Percentiles rank a stretch among this genome's conserved stretches.
phyloP scores from a whole-genome alignment of 225 moss, liverwort and hornwort species.

The Takakia lepidozioides region DNA sequence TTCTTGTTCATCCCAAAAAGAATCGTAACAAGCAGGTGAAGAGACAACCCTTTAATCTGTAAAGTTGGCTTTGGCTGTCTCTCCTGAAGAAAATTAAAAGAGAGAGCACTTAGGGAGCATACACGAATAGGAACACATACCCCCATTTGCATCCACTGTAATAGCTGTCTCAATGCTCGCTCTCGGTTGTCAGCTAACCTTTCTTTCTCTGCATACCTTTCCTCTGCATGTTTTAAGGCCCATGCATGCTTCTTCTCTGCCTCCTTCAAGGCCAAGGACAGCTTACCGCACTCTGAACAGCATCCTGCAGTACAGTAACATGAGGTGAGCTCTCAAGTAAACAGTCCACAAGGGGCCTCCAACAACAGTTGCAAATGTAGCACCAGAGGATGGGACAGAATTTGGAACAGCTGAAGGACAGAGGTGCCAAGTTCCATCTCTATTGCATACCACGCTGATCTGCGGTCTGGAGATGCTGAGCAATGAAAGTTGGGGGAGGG shows the following conservation, averaged over 20 bases:
- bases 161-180: slow-evolving; percentile 48
- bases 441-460: no score
- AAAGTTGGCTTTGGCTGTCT: neutral
- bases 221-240: slow-evolving; percentile 46
- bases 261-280: slow-evolving; percentile 46
- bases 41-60: neutral
- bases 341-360: no score
- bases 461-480: no score
- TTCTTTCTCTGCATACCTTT: slow-evolving; percentile 3
- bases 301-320: slow-evolving; percentile 20
- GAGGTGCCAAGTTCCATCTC: no score
- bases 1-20: no score
- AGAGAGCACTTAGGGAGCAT: no score
- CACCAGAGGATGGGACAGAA: no score
- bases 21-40: neutral
- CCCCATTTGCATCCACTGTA: slow-evolving; percentile 45
- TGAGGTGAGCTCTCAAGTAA: no score
- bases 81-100: neutral
- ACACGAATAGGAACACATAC: slow-evolving; percentile 30
- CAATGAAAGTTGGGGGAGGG: no score
- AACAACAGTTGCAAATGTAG: no score
- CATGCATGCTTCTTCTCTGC: slow-evolving; percentile 45
- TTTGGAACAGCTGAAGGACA: no score
- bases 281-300: slow-evolving; percentile 42
- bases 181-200: slow-evolving; percentile 14